Base-by-base conservation (phyloP, 164 flowering plant genomes). In the Dillenia suffruticosa region DNA sequence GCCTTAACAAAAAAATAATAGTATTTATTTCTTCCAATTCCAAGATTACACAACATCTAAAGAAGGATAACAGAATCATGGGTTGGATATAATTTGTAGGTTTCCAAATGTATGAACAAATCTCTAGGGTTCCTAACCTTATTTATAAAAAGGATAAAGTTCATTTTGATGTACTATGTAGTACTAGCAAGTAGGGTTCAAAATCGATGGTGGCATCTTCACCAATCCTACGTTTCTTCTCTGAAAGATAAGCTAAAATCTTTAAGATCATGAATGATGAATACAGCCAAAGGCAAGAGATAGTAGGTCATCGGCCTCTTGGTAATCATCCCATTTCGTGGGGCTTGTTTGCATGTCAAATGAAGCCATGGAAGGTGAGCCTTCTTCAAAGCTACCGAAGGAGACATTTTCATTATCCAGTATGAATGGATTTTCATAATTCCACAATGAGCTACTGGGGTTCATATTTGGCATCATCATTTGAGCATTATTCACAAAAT, bases 301-400 rank as follows among this genome's bases (percentile, higher is more conserved):
- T 14, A 71, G 90, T 63, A 90, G 92, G 26, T 85, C 95, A 43
- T 83, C 83, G 5, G 72, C 62, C 14, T 85, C 86, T 71, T 77
- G 86, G 44, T 74, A 73, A 19, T 57, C 43, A 26, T 57, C 43
- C 92, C 91, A 89, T 63, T 84, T 81, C 69, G 70, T 64, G 56
- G 64, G 65, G 55, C 71, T 71, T 54, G 62, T 63, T 70, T 78
- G 82, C 75, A 80, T 67, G 46, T 78, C 84, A 24, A 76, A 60
- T 56, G 89, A 78, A 67, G 81, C 75, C 78, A 79, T 74, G 54
- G 82, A 65, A 26, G 67, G 61, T 55, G 76, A 76, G 46, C 72
- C 67, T 51, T 78, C 81, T 63, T 79, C 82, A 52, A 69, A 77
- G 74, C 83, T 76, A 16, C 63, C 62, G 60, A 62, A 76, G 0